A percentile compares a stretch with the other conserved stretches of the same genome.
These are phyloP conservation scores for Suillus spraguei DNA, from an alignment of 768 basidiomycete species.

Conservation along the genomic window DNA sequence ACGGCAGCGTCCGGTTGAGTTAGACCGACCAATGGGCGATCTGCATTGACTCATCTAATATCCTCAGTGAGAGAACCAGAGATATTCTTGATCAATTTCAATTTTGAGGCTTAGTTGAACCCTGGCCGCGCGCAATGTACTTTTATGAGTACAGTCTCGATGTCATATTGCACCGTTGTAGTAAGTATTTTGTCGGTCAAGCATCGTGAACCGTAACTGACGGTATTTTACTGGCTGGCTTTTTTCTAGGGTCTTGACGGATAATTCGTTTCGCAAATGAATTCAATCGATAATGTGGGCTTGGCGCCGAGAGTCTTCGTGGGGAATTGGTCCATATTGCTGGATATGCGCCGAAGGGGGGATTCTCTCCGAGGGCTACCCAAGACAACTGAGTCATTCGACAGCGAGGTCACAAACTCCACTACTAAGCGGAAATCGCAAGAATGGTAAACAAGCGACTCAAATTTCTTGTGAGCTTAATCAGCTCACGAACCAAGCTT, in stretches of 20 bases:
- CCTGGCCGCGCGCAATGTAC: neutral
- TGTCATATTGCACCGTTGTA: neutral
- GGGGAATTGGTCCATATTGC: neutral
- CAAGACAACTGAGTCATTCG: neutral
- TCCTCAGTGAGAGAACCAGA: neutral
- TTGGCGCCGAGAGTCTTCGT: neutral
- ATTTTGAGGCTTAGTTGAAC: neutral
- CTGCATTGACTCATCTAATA: neutral
- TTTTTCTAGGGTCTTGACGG: neutral
- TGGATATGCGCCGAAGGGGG: neutral
- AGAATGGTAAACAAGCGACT: neutral
- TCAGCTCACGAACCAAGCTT: neutral
- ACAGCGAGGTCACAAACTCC: neutral
- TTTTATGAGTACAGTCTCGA: neutral
- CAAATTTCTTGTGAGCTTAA: neutral
- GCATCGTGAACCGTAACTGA: neutral
- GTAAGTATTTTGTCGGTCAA: constrained; percentile 1
- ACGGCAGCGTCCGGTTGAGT: neutral
- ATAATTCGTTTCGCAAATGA: neutral
- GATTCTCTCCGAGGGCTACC: neutral
- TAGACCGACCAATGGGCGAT: neutral
- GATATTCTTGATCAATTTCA: neutral
- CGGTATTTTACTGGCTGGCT: neutral
- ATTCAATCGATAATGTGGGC: neutral
- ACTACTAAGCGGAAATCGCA: neutral